These are phyloP conservation scores for Phytophthora lateralis DNA, from an alignment of 352 stramenopile genomes.

Conservation along the genomic window DNA sequence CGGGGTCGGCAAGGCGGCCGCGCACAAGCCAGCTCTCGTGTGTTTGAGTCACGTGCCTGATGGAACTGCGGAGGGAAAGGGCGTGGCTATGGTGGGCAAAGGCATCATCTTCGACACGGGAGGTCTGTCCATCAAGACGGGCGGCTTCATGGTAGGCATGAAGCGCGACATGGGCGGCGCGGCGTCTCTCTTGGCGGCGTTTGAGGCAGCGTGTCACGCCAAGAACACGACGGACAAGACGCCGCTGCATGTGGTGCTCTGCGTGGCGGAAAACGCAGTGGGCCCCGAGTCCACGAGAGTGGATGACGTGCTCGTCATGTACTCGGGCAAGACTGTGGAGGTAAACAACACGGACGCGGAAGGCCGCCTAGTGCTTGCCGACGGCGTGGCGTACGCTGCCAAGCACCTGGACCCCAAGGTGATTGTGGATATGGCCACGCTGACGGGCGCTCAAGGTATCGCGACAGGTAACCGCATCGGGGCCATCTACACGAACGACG, in stretches of 20 bases:
- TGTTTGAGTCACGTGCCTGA: constrained; percentile 87
- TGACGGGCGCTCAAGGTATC: constrained; percentile 95
- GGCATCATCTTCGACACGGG: constrained; percentile 98
- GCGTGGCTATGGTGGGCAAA: constrained; percentile 92
- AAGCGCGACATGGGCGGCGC: constrained; percentile 95
- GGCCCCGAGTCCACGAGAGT: constrained; percentile 86
- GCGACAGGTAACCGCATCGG: constrained; percentile 92
- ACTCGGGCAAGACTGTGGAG: constrained; percentile 96
- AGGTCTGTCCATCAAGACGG: constrained; percentile 94
- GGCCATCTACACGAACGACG: constrained; percentile 92
- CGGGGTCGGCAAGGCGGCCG: constrained; percentile 91
- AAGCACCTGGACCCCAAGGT: constrained; percentile 91
- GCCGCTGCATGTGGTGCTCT: constrained; percentile 90
- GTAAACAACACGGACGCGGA: constrained; percentile 98
- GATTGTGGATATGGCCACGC: constrained; percentile 96
- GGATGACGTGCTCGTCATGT: constrained; percentile 95
- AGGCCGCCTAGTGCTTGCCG: constrained; percentile 92
- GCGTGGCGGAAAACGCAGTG: constrained; percentile 95
- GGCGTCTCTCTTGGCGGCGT: constrained; percentile 58
- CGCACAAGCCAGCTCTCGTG: constrained; percentile 89
- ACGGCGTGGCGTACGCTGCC: constrained; percentile 93
- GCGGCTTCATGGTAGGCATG: constrained; percentile 91
- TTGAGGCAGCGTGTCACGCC: constrained; percentile 84
- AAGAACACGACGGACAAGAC: constrained; percentile 90
- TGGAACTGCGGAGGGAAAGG: constrained; percentile 37